Evolutionary conservation across 108 stramenopile species (phyloP).

Genomic region (Mediolabrus comicus): DNA sequence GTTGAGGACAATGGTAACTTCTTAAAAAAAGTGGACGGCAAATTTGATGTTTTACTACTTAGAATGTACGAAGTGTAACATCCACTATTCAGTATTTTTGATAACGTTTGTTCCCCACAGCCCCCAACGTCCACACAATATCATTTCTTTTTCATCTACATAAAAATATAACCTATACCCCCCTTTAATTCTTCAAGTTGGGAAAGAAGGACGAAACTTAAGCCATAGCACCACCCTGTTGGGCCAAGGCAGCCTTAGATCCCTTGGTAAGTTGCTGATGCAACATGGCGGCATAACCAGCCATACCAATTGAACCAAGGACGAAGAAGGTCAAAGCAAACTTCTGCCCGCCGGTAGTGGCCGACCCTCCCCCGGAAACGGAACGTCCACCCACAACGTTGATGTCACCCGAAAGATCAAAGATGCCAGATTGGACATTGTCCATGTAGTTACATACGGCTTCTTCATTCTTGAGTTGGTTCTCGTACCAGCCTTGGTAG

Average conservation of each 20-base stretch:
- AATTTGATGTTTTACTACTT: not conserved
- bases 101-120: too few relatives aligned
- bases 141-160: not conserved
- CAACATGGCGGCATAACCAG: constrained; percentile 84
- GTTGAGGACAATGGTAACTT: not conserved
- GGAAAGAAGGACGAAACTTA: constrained; percentile 41
- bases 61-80: not conserved
- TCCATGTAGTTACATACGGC: constrained; percentile 70
- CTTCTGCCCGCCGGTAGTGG: constrained; percentile 82
- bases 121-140: not conserved
- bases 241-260: constrained; percentile 49
- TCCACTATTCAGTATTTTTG: too few relatives aligned
- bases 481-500: constrained; percentile 50
- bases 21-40: not conserved
- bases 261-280: constrained; percentile 87
- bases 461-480: constrained; percentile 70
- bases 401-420: constrained; percentile 41
- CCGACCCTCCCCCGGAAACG: constrained; percentile 33
- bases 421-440: constrained; percentile 20
- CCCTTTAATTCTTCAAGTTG: too few relatives aligned
- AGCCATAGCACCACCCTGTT: constrained; percentile 75
- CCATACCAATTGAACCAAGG: constrained; percentile 77
- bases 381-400: constrained; percentile 51
- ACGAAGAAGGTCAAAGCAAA: constrained; percentile 84
- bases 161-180: not conserved